Conservation (phyloP, 2,329 filamentous ascomycete genomes). For the Colletotrichum incanum region DNA sequence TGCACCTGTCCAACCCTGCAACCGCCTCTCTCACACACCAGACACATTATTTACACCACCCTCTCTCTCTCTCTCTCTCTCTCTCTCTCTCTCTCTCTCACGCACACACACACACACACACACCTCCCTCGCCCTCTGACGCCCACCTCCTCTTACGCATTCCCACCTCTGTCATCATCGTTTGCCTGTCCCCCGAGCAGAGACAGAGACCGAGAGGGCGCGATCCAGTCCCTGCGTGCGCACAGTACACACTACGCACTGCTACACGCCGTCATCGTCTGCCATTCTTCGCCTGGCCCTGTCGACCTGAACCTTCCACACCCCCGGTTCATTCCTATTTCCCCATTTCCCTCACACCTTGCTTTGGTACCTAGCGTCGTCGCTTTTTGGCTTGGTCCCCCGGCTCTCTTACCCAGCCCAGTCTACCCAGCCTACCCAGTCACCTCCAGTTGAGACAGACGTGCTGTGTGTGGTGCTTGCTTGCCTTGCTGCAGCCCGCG, state of each 20-base stretch:
- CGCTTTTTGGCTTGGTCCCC: slow-evolving; percentile 11
- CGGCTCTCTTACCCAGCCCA: slow-evolving; percentile 4
- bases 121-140: slow-evolving; percentile 1
- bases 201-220: neutral
- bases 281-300: slow-evolving; percentile 21
- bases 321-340: slow-evolving; percentile 20
- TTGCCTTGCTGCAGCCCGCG: slow-evolving; percentile 7
- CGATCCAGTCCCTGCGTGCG: slow-evolving; percentile 10
- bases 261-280: slow-evolving; percentile 36
- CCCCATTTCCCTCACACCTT: slow-evolving; percentile 22
- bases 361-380: slow-evolving; percentile 20
- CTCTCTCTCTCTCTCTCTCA: too few species aligned
- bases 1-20: slow-evolving; percentile 4
- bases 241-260: slow-evolving; percentile 13
- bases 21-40: neutral
- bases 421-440: neutral
- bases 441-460: slow-evolving; percentile 17
- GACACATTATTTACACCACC: neutral
- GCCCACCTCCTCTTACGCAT: slow-evolving; percentile 21
- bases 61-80: too few species aligned
- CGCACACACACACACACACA: neutral
- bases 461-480: slow-evolving; percentile 4
- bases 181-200: neutral
- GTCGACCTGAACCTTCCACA: slow-evolving; percentile 35
- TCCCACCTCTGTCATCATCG: slow-evolving; percentile 40